phyloP scores from a whole-genome alignment of 1,284 basidiomycete species.

The Ceratobasidium sp. region DNA sequence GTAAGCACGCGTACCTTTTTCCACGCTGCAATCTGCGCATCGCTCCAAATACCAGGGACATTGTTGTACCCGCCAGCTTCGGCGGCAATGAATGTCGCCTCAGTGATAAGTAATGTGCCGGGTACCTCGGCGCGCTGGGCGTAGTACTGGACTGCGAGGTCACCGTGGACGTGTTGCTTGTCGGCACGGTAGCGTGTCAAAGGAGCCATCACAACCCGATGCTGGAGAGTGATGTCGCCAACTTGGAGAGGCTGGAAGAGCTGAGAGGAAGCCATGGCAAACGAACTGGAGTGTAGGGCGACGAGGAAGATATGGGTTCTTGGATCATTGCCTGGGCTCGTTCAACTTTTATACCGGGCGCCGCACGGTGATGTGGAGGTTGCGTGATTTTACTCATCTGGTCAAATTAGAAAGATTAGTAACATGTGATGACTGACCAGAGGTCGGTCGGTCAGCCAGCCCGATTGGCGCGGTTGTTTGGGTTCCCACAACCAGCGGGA shows the following conservation, averaged over 20 bases:
- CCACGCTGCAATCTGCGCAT: conserved; percentile 55
- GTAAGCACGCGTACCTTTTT: conserved; percentile 49
- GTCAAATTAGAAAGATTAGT: no score
- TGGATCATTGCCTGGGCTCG: no score
- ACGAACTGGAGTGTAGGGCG: not conserved
- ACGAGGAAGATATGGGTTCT: not conserved
- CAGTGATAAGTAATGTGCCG: conserved; percentile 55
- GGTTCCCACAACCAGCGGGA: no score
- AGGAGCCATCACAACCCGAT: conserved; percentile 57
- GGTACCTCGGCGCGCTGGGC: conserved; percentile 52
- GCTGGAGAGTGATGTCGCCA: conserved; percentile 51
- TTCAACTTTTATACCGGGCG: no score
- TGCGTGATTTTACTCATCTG: no score
- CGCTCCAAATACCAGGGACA: conserved; percentile 54
- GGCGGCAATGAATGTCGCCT: conserved; percentile 56
- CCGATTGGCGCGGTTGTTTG: no score
- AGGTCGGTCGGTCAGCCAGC: no score
- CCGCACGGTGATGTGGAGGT: no score
- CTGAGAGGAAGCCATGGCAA: conserved; percentile 13
- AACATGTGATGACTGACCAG: no score
- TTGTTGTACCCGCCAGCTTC: conserved; percentile 52
- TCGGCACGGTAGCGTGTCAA: conserved; percentile 56
- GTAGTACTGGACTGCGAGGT: conserved; percentile 52
- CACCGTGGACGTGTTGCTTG: conserved; percentile 47
- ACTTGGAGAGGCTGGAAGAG: conserved; percentile 43